phyloP scores from a whole-genome alignment of 2,329 filamentous ascomycete species.

The Magnaporthiopsis rhizophila region DNA sequence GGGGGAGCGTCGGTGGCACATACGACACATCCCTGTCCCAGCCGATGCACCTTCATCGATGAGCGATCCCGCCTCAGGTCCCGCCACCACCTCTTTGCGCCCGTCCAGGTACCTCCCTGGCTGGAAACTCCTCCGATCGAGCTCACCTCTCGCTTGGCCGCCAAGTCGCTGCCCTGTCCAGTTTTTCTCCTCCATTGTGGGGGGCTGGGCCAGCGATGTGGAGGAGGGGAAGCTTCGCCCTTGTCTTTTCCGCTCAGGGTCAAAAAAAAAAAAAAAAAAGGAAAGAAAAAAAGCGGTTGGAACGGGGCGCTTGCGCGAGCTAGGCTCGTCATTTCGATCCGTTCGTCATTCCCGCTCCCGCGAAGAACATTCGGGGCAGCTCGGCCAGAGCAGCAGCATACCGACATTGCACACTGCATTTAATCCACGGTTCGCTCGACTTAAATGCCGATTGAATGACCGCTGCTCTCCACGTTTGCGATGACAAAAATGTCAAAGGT shows the following conservation, averaged over 20 bases:
- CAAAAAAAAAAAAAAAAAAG: neutral
- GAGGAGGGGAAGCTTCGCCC: neutral
- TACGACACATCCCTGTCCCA: neutral
- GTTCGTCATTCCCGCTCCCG: neutral
- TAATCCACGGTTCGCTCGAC: neutral
- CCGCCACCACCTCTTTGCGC: neutral
- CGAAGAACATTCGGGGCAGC: neutral
- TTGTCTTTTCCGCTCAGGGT: neutral
- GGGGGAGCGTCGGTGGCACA: no score
- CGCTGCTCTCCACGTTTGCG: neutral
- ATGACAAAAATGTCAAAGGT: neutral
- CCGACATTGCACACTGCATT: neutral
- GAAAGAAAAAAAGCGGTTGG: neutral
- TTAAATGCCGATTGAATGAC: neutral
- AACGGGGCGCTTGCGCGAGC: neutral
- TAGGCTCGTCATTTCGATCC: neutral
- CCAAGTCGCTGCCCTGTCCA: neutral
- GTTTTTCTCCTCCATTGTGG: neutral
- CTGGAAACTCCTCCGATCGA: neutral
- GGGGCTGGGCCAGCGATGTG: neutral
- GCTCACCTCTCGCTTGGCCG: neutral
- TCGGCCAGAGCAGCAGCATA: neutral
- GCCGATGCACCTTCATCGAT: neutral
- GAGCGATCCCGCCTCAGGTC: neutral
- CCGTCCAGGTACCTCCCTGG: neutral